phyloP scores from a whole-genome alignment of 2,329 filamentous ascomycete genomes.

The Talaromyces atroroseus region DNA sequence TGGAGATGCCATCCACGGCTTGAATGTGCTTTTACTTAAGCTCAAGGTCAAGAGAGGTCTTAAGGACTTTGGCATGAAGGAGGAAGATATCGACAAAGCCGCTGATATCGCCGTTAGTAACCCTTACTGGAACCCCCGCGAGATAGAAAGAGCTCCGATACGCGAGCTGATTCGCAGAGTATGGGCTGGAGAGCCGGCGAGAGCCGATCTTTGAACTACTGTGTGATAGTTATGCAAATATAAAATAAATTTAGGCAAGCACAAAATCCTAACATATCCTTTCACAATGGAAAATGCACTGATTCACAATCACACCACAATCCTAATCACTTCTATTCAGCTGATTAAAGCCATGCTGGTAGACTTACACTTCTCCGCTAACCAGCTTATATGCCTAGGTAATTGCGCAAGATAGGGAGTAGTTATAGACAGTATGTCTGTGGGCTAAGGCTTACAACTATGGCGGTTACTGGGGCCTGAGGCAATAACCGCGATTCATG shows the following conservation, averaged over 20 bases:
- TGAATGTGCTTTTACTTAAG: conserved; percentile 53
- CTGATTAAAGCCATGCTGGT: background rate
- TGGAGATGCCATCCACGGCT: conserved; percentile 53
- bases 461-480: too few species aligned
- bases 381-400: too few species aligned
- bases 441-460: too few species aligned
- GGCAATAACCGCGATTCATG: background rate
- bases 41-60: conserved; percentile 50
- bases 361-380: too few species aligned
- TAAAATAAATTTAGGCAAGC: too few species aligned
- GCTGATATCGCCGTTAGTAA: conserved; percentile 55
- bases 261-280: background rate
- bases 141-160: conserved; percentile 48
- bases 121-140: conserved; percentile 56
- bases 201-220: conserved; percentile 44
- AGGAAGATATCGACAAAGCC: conserved; percentile 56
- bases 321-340: background rate
- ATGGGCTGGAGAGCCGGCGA: conserved; percentile 57
- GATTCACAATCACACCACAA: background rate
- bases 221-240: background rate
- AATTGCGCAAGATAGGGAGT: too few species aligned
- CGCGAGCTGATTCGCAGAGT: conserved; percentile 54
- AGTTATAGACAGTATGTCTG: too few species aligned
- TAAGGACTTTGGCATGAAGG: conserved; percentile 54
- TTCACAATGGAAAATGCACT: background rate